phyloP scores from a whole-genome alignment of 805 yeast species.

The Ogataea glucozyma region DNA sequence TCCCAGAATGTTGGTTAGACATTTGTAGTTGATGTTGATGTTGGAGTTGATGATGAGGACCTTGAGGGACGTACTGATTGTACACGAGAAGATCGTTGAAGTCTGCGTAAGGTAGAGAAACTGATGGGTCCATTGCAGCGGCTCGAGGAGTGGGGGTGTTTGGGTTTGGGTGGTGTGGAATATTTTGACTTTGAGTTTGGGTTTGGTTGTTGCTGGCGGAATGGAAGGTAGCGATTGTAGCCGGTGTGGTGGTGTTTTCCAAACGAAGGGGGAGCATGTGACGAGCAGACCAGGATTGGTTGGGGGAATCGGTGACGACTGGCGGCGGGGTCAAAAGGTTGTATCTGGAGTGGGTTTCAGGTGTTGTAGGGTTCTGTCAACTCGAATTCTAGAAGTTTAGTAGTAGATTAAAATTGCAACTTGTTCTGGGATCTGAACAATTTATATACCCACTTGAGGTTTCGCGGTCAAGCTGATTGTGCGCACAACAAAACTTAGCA shows the following conservation, averaged over 20 bases:
- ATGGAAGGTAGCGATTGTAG: no score
- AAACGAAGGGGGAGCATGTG: no score
- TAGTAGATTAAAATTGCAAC: neutral
- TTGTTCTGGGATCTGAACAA: constrained; percentile 5
- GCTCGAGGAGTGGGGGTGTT: neutral
- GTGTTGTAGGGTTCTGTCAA: no score
- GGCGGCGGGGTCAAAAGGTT: no score
- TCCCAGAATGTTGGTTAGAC: no score
- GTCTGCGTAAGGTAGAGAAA: constrained; percentile 16
- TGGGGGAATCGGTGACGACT: no score
- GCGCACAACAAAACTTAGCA: constrained; percentile 4
- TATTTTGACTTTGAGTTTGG: neutral
- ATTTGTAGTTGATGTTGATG: constrained; percentile 6
- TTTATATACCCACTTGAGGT: constrained; percentile 7
- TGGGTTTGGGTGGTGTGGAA: neutral
- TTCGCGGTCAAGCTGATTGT: constrained; percentile 7
- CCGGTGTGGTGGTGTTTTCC: no score
- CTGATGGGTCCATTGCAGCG: constrained; percentile 13
- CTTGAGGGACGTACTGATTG: constrained; percentile 16
- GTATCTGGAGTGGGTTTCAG: no score
- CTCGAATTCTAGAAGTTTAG: no score
- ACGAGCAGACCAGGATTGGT: no score
- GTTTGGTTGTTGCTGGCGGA: neutral
- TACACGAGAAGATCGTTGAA: constrained; percentile 16
- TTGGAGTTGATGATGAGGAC: neutral